Evolutionary conservation across 108 stramenopile genomes (phyloP), one percentile per base, ranked within the genome.

Genomic region (Mayamaea pseudoterrestris): DNA sequence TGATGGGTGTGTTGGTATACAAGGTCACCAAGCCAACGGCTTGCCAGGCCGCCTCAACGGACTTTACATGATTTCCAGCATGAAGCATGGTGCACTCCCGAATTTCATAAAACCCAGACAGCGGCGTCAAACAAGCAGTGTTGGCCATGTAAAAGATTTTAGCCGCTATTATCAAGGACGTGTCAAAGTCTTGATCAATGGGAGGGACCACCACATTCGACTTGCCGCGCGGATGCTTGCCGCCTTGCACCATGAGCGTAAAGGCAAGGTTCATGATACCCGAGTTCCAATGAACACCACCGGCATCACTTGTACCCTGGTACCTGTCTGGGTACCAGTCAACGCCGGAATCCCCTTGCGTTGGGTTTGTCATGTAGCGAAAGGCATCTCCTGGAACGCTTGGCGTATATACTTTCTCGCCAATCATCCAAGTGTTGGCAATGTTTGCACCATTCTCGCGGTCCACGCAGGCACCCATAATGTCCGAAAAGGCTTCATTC

Each of bases 271-370:
- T 55, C 17, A 25, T 44, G 27, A 55, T 55, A 17, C 55, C 55
- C n/a, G 55, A 55, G 39, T 55, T 55, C 43, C 2, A 31, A 34
- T 55, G 55, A 12, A 55, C 55, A 32, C 55, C 55, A 5, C 55
- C 46, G 34, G 27, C 27, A 25, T 55, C 55, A n/a, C 9, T 2
- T 2, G 13, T 18, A 22, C 55, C 55, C 13, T 7, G 1, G 11
- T 55, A 55, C 11, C 55, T 42, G n/a, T 11, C 13, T 9, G 55
- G 55, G 45, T 55, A 55, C 5, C 28, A 55, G 55, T 55, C 55
- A 11, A 41, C 7, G n/a, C n/a, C n/a, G n/a, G n/a, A n/a, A 16
- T 41, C 41, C 7, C 41, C 41, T 16, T 16, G 8, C 14, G 41
- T 16, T 11, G 41, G 41, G 16, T 41, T 16, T n/a, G 41, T 16